These are phyloP conservation scores for Penicillium sp. DNA, from an alignment of 2,329 filamentous ascomycete species.

Conservation along the genomic window DNA sequence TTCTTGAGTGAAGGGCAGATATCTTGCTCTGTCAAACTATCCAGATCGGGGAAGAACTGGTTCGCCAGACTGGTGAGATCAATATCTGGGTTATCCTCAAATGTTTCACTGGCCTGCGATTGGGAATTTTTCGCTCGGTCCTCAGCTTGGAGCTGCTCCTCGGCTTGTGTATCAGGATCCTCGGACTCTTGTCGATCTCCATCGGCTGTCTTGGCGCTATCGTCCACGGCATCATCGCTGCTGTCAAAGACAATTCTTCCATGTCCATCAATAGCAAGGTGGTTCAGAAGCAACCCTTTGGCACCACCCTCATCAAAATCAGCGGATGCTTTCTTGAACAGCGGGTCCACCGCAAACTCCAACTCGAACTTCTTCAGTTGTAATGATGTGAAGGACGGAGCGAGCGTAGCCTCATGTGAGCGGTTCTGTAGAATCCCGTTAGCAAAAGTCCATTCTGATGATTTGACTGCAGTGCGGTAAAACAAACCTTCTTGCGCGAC, in stretches of 20 bases:
- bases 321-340: constrained; percentile 99
- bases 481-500: constrained; percentile 70
- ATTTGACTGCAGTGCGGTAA: neutral
- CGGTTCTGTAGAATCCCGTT: constrained; percentile 55
- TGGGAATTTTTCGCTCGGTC: constrained; percentile 40
- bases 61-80: constrained; percentile 75
- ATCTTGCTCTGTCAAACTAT: constrained; percentile 78
- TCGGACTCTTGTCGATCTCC: constrained; percentile 46
- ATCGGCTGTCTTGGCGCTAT: constrained; percentile 46
- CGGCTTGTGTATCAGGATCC: constrained; percentile 52
- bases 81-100: constrained; percentile 69
- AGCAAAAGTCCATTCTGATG: constrained; percentile 5
- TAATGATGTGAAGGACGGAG: constrained; percentile 81
- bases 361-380: constrained; percentile 97
- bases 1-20: constrained; percentile 94
- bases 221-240: constrained; percentile 77
- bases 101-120: constrained; percentile 40
- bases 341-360: constrained; percentile 91
- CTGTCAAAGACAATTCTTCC: constrained; percentile 98
- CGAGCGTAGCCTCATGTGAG: constrained; percentile 91
- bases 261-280: constrained; percentile 90
- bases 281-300: constrained; percentile 91
- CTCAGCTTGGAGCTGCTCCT: constrained; percentile 52
- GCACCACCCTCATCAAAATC: constrained; percentile 98
- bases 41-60: constrained; percentile 84